A percentile compares a stretch with the other conserved stretches of the same genome.
Conservation (phyloP, 768 basidiomycete species). For the Psilocybe cubensis region DNA sequence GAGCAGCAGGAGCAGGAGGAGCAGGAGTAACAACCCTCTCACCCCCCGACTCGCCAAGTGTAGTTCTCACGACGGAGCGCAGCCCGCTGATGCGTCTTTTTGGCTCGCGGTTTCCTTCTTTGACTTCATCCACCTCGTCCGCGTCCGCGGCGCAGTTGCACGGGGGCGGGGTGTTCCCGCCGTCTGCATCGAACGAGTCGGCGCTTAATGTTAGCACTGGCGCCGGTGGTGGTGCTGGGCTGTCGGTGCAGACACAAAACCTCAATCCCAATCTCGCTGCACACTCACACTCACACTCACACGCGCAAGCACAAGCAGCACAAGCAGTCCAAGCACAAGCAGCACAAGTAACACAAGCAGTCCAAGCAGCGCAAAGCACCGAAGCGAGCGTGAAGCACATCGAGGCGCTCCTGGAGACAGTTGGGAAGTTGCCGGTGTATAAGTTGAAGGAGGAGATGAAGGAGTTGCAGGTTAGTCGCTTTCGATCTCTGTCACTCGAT, state of each 20-base stretch:
- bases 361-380: conserved; percentile 31
- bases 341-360: conserved; percentile 3
- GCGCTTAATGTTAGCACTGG: background rate
- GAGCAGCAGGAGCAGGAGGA: too few relatives aligned
- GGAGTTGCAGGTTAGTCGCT: conserved; percentile 66
- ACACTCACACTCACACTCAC: too few relatives aligned
- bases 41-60: background rate
- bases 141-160: too few relatives aligned
- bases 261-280: too few relatives aligned
- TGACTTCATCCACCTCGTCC: too few relatives aligned
- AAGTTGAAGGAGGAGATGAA: conserved; percentile 80
- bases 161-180: background rate
- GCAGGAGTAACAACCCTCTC: background rate
- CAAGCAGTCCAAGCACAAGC: conserved; percentile 13
- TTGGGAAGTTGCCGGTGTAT: conserved; percentile 64
- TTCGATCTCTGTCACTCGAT: background rate
- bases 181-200: background rate
- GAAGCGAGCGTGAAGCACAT: conserved; percentile 56
- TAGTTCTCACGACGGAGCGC: background rate
- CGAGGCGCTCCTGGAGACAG: conserved; percentile 65
- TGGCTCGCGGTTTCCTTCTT: conserved; percentile 24
- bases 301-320: conserved; percentile 6
- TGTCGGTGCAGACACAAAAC: too few relatives aligned
- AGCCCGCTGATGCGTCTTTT: background rate
- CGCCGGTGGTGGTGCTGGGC: too few relatives aligned